Evolutionary conservation across 2,329 filamentous ascomycete genomes (phyloP).

Genomic region (Mollisia scopiformis): DNA sequence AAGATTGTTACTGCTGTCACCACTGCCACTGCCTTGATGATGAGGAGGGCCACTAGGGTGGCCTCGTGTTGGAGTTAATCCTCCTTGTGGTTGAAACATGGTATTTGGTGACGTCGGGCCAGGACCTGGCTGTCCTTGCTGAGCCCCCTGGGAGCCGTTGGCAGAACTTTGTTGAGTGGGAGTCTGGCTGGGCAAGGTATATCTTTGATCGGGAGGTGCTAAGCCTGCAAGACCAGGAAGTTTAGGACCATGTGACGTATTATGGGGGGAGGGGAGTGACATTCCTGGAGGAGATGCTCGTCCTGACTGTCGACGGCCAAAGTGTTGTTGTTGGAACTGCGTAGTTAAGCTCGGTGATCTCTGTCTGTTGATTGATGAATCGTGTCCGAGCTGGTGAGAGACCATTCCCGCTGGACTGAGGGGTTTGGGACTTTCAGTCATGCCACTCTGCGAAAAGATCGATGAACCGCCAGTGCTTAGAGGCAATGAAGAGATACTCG

Average conservation of each 20-base stretch:
- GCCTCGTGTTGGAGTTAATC: constrained; percentile 41
- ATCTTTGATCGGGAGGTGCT: constrained; percentile 38
- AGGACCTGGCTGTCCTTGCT: constrained; percentile 29
- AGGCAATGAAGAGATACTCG: constrained; percentile 53
- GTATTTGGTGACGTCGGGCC: constrained; percentile 30
- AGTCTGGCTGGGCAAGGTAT: constrained; percentile 34
- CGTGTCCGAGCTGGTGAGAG: constrained; percentile 54
- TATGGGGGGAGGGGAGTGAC: constrained; percentile 35
- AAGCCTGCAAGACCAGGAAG: constrained; percentile 36
- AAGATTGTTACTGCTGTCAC: constrained; percentile 67
- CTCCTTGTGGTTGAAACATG: constrained; percentile 49
- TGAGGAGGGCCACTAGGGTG: constrained; percentile 35
- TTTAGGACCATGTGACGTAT: constrained; percentile 33
- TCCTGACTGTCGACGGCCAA: constrained; percentile 60
- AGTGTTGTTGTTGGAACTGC: constrained; percentile 67
- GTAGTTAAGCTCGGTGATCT: constrained; percentile 68
- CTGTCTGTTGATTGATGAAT: constrained; percentile 56
- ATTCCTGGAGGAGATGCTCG: constrained; percentile 47
- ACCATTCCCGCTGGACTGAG: constrained; percentile 64
- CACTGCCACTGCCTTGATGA: constrained; percentile 57
- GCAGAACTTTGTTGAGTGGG: constrained; percentile 27
- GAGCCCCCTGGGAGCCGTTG: constrained; percentile 22
- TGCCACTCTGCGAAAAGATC: constrained; percentile 70
- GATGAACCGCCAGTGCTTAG: constrained; percentile 45
- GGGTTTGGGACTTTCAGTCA: constrained; percentile 88